Evolutionary conservation across 768 basidiomycete genomes (phyloP).

Genomic region (Infundibulicybe gibba): DNA sequence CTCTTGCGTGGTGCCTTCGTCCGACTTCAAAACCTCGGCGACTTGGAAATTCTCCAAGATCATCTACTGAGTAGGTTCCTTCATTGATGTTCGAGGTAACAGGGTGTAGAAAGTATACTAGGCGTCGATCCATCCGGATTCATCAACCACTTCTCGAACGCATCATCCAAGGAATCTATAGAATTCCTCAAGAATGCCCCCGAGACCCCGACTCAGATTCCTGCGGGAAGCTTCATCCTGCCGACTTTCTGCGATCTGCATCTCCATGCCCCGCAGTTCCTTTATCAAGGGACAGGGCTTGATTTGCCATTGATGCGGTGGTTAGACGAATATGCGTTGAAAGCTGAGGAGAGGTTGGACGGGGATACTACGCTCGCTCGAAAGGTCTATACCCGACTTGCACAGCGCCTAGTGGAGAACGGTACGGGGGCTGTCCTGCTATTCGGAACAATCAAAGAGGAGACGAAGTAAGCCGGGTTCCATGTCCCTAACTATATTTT

Average conservation of each 20-base stretch:
- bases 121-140: constrained; percentile 36
- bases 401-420: constrained; percentile 57
- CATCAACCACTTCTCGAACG: constrained; percentile 47
- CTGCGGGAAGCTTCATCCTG: constrained; percentile 60
- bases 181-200: constrained; percentile 20
- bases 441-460: constrained; percentile 81
- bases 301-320: constrained; percentile 84
- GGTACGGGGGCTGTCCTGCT: constrained; percentile 78
- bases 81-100: too few species aligned
- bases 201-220: constrained; percentile 27
- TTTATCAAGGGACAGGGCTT: constrained; percentile 84
- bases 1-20: too few species aligned
- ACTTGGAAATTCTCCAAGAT: neutral
- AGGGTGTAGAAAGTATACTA: too few species aligned
- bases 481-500: neutral
- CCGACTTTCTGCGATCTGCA: constrained; percentile 84
- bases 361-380: constrained; percentile 53
- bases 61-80: constrained; percentile 13
- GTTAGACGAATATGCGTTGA: constrained; percentile 80
- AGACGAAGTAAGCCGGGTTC: constrained; percentile 64
- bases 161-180: constrained; percentile 28
- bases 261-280: constrained; percentile 85
- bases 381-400: constrained; percentile 66
- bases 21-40: too few species aligned
- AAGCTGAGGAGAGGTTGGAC: constrained; percentile 78